Base-by-base conservation (phyloP, 345 rosid species). In the Camelina sativa region DNA sequence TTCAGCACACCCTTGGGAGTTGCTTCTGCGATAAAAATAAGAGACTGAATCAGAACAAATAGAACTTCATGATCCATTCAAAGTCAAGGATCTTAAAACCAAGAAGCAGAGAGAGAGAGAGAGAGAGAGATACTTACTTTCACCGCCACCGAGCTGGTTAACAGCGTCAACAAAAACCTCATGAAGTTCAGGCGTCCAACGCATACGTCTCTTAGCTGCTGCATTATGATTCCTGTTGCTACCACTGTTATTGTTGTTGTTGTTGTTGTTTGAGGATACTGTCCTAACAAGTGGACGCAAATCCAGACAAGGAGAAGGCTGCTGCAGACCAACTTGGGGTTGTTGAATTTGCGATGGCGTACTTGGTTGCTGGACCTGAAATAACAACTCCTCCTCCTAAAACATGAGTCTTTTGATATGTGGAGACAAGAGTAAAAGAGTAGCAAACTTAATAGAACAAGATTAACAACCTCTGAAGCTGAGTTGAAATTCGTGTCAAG, bases 1-100 rank as follows among this genome's bases (percentile, higher is more conserved):
- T 89, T 93, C 83, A 93, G 79, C 68, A 93, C 96, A 58, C 86
- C 92, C 83, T 91, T 91, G n/a, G 98, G 98, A 75, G 94, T 93
- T 67, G 96, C 98, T 79, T 84, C 97, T 93, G 82, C 22, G 63
- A 11, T 64, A 52, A 74, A 28, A 22, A 48, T 38, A 73, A 67
- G 62, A 67, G 60, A 40, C 15, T 13, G 64, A 74, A 83, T 75
- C 65, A 82, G 76, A 47, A 72, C 60, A 62, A 69, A 65, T 38
- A 52, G 53, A 68, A 64, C 47, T 72, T 71, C 62, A 9, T 30
- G 20, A 13, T 52, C 16, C 17, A 13, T 41, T 41, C 50, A 66
- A 52, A 30, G 4, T 43, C 15, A 20, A 61, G 1, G 51, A 69
- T 34, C 40, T 53, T 4, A 10, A 68, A 56, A 22, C 16, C 13